A percentile compares a stretch with the other conserved stretches of the same genome.
Conservation (phyloP, 2,329 filamentous ascomycete genomes). For the Cladophialophora yegresii region DNA sequence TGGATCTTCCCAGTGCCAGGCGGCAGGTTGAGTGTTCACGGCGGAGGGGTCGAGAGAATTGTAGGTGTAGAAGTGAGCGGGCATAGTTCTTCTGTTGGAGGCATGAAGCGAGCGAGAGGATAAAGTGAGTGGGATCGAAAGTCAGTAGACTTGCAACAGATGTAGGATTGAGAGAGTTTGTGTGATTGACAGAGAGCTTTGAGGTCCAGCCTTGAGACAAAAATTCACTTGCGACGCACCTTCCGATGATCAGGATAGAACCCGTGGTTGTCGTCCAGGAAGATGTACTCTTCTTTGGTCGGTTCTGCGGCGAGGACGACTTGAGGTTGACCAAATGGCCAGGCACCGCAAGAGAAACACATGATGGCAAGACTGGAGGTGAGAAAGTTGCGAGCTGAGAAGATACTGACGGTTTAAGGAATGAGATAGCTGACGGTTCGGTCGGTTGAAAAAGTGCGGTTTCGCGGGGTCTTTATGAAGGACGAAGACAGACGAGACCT, state of each 20-base stretch:
- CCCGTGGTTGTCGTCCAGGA: constrained; percentile 31
- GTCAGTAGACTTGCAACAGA: background rate
- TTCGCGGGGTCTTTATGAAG: background rate
- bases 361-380: constrained; percentile 22
- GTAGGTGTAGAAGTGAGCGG: constrained; percentile 30
- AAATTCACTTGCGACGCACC: constrained; percentile 30
- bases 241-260: constrained; percentile 34
- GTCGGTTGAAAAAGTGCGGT: background rate
- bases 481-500: background rate
- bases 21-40: constrained; percentile 17
- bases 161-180: background rate
- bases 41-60: constrained; percentile 30
- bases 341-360: constrained; percentile 35
- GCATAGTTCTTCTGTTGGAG: constrained; percentile 20
- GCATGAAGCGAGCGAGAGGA: constrained; percentile 12
- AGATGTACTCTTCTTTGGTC: constrained; percentile 34
- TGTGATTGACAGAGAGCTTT: background rate
- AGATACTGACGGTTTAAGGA: background rate
- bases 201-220: background rate
- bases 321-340: constrained; percentile 33
- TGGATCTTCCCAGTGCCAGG: constrained; percentile 29
- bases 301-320: constrained; percentile 33
- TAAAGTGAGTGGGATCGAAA: constrained; percentile 6
- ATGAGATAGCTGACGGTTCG: background rate
- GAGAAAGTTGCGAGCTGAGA: background rate